These are phyloP conservation scores for Talaromyces sp. DNA, from an alignment of 2,329 filamentous ascomycete species.

Conservation along the genomic window DNA sequence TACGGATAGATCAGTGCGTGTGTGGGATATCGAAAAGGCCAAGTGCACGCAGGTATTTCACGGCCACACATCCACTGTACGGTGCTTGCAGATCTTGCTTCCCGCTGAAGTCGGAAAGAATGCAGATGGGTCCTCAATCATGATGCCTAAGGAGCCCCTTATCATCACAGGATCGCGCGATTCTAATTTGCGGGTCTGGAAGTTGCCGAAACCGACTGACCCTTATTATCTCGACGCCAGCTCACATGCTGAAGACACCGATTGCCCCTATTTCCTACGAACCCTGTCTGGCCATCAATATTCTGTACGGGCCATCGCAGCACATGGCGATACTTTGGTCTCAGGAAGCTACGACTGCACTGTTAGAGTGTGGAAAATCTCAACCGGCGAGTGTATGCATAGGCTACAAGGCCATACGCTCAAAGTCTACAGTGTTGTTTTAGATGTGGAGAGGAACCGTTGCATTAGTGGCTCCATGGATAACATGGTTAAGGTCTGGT, in stretches of 20 bases:
- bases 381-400: slow-evolving; percentile 82
- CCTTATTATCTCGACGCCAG: slow-evolving; percentile 71
- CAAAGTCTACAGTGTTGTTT: slow-evolving; percentile 95
- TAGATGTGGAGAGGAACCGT: slow-evolving; percentile 84
- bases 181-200: slow-evolving; percentile 91
- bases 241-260: slow-evolving; percentile 64
- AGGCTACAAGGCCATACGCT: slow-evolving; percentile 79
- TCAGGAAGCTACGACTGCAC: slow-evolving; percentile 96
- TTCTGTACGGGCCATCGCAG: slow-evolving; percentile 92
- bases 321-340: slow-evolving; percentile 90
- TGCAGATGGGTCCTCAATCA: slow-evolving; percentile 66
- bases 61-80: slow-evolving; percentile 93
- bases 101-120: slow-evolving; percentile 71
- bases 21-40: slow-evolving; percentile 95
- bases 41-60: slow-evolving; percentile 94
- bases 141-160: slow-evolving; percentile 89
- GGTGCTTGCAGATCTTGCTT: slow-evolving; percentile 90
- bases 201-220: slow-evolving; percentile 74
- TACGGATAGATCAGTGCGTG: slow-evolving; percentile 94
- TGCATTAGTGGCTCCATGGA: slow-evolving; percentile 99
- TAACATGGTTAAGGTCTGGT: slow-evolving; percentile 96
- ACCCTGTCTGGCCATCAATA: slow-evolving; percentile 81
- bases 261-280: slow-evolving; percentile 93
- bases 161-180: slow-evolving; percentile 97
- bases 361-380: slow-evolving; percentile 95